phyloP scores from a whole-genome alignment of 495 filamentous ascomycete species.

The Immersiella caudata region DNA sequence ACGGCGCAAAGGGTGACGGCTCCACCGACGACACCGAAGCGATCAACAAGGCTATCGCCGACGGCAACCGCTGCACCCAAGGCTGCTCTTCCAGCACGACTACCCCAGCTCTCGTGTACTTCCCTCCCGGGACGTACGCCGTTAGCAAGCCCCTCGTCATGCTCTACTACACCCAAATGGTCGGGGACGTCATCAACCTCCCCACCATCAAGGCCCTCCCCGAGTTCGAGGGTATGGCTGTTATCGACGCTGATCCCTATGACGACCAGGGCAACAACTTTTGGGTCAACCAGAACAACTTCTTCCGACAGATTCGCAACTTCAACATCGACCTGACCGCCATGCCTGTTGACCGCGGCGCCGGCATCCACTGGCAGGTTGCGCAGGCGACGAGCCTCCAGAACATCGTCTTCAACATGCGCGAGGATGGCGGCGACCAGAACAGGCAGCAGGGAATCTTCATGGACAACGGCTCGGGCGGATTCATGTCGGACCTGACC shows the following conservation, averaged over 20 bases:
- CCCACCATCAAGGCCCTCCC: slow-evolving; percentile 78
- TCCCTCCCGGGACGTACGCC: slow-evolving; percentile 76
- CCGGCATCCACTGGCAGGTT: slow-evolving; percentile 98
- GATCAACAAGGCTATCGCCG: slow-evolving; percentile 83
- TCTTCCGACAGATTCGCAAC: slow-evolving; percentile 95
- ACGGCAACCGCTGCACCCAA: slow-evolving; percentile 73
- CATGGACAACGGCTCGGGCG: slow-evolving; percentile 95
- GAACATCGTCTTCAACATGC: slow-evolving; percentile 90
- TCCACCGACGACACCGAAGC: slow-evolving; percentile 81
- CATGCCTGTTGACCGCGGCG: slow-evolving; percentile 63
- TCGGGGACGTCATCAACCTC: slow-evolving; percentile 68
- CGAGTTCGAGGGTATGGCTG: slow-evolving; percentile 77
- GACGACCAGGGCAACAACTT: slow-evolving; percentile 55
- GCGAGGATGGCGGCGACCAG: slow-evolving; percentile 63
- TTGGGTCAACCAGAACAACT: slow-evolving; percentile 97
- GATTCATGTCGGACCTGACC: slow-evolving; percentile 82
- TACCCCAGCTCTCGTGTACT: slow-evolving; percentile 75
- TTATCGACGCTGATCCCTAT: slow-evolving; percentile 92
- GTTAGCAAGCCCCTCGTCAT: slow-evolving; percentile 70
- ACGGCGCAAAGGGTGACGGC: slow-evolving; percentile 64
- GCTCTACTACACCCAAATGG: slow-evolving; percentile 79
- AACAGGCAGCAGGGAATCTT: slow-evolving; percentile 90
- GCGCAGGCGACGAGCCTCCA: slow-evolving; percentile 91
- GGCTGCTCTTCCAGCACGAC: slow-evolving; percentile 82
- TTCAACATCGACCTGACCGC: slow-evolving; percentile 83